Conservation (phyloP, 495 filamentous ascomycete genomes). For the Aspergillus ellipticus region DNA sequence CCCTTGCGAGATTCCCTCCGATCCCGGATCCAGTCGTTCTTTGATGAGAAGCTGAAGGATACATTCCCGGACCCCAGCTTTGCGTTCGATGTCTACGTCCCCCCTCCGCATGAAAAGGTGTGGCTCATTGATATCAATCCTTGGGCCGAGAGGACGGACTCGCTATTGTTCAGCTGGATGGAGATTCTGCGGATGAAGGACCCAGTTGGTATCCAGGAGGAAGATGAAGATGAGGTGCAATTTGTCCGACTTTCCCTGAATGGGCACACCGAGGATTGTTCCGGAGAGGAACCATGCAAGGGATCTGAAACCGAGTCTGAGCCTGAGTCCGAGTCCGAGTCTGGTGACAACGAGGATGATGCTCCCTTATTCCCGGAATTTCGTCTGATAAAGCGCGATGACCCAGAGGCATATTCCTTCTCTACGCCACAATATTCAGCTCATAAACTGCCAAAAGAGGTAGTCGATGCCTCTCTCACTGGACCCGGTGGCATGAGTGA, state of each 20-base stretch:
- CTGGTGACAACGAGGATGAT: conserved; percentile 51
- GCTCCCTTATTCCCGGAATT: conserved; percentile 69
- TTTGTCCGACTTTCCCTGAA: conserved; percentile 42
- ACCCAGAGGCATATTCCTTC: conserved; percentile 84
- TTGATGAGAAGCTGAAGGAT: conserved; percentile 63
- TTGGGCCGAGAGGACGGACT: conserved; percentile 87
- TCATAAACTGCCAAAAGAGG: conserved; percentile 90
- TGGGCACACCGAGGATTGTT: conserved; percentile 15
- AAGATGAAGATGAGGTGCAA: conserved; percentile 29
- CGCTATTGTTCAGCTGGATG: conserved; percentile 83
- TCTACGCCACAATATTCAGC: conserved; percentile 84
- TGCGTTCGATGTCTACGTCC: conserved; percentile 87
- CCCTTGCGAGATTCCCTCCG: conserved; percentile 59
- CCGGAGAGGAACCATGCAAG: too few species aligned
- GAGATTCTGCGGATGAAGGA: conserved; percentile 74
- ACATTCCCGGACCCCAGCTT: conserved; percentile 83
- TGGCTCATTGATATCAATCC: conserved; percentile 94
- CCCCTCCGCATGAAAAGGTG: conserved; percentile 69
- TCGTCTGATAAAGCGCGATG: conserved; percentile 73
- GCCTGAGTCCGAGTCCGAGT: conserved; percentile 25
- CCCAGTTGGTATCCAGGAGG: conserved; percentile 37
- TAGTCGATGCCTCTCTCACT: conserved; percentile 81
- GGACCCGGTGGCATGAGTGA: conserved; percentile 69
- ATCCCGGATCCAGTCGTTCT: conserved; percentile 64
- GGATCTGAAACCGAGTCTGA: conserved; percentile 20